phyloP scores from a whole-genome alignment of 2,329 filamentous ascomycete genomes.

The Aspergillus sp. region DNA sequence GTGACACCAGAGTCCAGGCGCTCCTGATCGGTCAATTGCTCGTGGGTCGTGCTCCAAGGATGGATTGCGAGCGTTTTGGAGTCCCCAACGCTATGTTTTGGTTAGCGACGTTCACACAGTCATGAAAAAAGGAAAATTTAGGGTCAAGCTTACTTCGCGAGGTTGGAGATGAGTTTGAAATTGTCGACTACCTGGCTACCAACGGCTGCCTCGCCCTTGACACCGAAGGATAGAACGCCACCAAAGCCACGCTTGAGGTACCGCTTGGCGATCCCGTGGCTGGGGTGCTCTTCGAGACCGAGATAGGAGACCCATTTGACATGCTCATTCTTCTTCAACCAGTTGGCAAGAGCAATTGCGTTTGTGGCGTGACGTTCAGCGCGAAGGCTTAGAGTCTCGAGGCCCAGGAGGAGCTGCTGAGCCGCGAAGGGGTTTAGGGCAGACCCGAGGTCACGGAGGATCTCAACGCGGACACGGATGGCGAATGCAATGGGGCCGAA shows the following conservation, averaged over 20 bases:
- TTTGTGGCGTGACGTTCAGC: constrained; percentile 86
- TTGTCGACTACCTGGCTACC: constrained; percentile 87
- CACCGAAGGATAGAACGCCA: constrained; percentile 88
- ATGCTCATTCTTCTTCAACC: constrained; percentile 78
- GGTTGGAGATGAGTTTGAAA: constrained; percentile 92
- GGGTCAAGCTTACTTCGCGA: constrained; percentile 67
- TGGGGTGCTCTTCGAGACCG: constrained; percentile 77
- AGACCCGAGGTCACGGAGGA: constrained; percentile 81
- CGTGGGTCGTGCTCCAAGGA: constrained; percentile 92
- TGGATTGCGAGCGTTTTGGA: constrained; percentile 94
- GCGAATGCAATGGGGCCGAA: constrained; percentile 84
- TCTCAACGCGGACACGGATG: constrained; percentile 83
- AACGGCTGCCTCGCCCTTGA: constrained; percentile 81
- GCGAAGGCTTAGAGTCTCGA: constrained; percentile 86
- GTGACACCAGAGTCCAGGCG: constrained; percentile 78
- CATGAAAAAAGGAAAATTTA: neutral
- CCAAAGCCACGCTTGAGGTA: constrained; percentile 84
- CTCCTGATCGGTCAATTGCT: constrained; percentile 84
- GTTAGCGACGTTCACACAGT: neutral
- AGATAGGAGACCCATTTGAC: constrained; percentile 95
- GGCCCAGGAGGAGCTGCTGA: constrained; percentile 83
- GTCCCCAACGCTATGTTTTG: constrained; percentile 68
- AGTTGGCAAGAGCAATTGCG: constrained; percentile 73
- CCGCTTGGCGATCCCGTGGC: constrained; percentile 77
- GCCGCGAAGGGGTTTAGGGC: constrained; percentile 86